Percentiles rank a stretch among this genome's conserved stretches.
Evolutionary conservation across 257 asterid genomes (phyloP).

Genomic region (Solanum medicagineum): DNA sequence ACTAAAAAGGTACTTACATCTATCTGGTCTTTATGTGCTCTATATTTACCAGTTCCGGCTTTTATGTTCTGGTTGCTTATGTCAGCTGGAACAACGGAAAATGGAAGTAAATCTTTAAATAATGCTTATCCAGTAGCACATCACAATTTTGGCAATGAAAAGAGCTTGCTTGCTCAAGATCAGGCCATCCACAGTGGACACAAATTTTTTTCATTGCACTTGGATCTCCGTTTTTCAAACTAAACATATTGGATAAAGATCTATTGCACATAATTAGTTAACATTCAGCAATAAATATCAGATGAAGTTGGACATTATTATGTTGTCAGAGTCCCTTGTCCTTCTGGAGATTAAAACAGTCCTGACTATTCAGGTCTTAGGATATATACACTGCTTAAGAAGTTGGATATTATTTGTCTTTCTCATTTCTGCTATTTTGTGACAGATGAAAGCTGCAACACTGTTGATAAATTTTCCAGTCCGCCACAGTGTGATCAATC

Average conservation of each 20-base stretch:
- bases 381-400: not conserved
- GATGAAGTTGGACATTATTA: not conserved
- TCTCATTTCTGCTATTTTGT: not conserved
- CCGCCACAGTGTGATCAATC: slow-evolving; percentile 7
- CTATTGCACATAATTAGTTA: not conserved
- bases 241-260: not conserved
- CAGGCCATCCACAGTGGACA: not conserved
- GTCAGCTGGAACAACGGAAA: not conserved
- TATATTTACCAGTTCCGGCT: not conserved
- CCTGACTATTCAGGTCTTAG: not conserved
- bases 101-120: not conserved
- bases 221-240: not conserved
- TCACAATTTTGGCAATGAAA: not conserved
- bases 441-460: slow-evolving; percentile 32
- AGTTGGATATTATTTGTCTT: not conserved
- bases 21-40: not conserved
- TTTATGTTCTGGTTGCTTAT: not conserved
- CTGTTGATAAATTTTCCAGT: slow-evolving; percentile 5
- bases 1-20: not conserved
- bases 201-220: not conserved
- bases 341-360: not conserved
- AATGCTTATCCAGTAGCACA: not conserved
- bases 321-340: not conserved
- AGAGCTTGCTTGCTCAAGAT: not conserved
- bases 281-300: not conserved